Evolutionary conservation across 1,139 yeast species (phyloP), one percentile per base, ranked within the genome.

Genomic region (Pichia sp.): DNA sequence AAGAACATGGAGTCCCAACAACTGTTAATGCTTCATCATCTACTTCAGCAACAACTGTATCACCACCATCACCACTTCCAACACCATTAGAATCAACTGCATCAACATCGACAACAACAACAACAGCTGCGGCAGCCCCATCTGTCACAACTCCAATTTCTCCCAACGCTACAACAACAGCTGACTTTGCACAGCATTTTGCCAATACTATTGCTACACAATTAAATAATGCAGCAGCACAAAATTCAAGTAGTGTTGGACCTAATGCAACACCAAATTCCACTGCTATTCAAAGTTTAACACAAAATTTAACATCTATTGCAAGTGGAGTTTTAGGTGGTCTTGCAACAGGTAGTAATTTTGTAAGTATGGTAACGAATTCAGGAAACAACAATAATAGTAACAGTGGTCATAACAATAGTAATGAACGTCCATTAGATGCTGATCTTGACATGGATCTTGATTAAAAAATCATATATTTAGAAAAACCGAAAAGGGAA

Each of bases 201-300:
- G 42, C 49, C 8, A 29, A n/a, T 32, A 37, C 45, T 6, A 31
- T 40, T 30, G 47, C 46, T 11, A 42, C 47, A 16, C 40, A 46
- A 20, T 16, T 47, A 11, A 40, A 34, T 20, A 39, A 36, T 38
- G 37, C 47, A 29, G 28, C 42, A 12, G n/a, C 26, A 11, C 43
- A 35, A n/a, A 27, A 32, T 30, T 35, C 37, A 6, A 3, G 29
- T 5, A 30, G 27, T 11, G 32, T 29, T 28, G 35, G 16, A 12
- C 29, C 45, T 20, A 33, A 40, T 43, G 43, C 44, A n/a, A 29
- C 40, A 9, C 45, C 37, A 4, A 30, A 31, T 22, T 11, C 26
- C 10, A 25, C 28, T 3, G 38, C 40, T 8, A 42, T 42, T 22
- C 39, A 36, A 25, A 38, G 33, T 33, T 12, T 40, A 11, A 38